Evolutionary conservation across 495 filamentous ascomycete genomes (phyloP).

Genomic region (Amphirosellinia nigrospora): DNA sequence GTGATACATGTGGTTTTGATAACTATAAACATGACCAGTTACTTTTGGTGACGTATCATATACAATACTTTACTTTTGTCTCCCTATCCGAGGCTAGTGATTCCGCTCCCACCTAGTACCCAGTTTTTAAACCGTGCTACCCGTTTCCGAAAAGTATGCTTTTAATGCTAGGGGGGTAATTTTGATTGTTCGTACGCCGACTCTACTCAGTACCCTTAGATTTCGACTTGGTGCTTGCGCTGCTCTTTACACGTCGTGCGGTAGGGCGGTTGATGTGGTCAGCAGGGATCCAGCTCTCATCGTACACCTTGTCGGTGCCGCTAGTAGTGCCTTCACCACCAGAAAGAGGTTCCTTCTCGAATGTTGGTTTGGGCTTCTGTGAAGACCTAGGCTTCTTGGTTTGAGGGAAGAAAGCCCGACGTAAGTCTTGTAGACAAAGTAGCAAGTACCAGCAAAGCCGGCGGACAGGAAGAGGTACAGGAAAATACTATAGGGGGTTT

Average conservation of each 20-base stretch:
- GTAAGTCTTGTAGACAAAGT: constrained; percentile 99
- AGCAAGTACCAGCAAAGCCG: constrained; percentile 77
- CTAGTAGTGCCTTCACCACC: constrained; percentile 72
- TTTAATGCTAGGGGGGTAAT: not conserved
- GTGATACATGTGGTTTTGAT: constrained; percentile 15
- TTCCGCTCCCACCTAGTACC: constrained; percentile 9
- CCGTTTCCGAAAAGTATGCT: constrained; percentile 8
- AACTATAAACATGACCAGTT: constrained; percentile 22
- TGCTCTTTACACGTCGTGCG: constrained; percentile 79
- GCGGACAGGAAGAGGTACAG: constrained; percentile 90
- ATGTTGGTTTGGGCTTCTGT: constrained; percentile 64
- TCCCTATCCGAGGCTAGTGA: constrained; percentile 4
- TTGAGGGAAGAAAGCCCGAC: constrained; percentile 94
- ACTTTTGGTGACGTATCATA: constrained; percentile 10
- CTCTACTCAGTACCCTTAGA: constrained; percentile 41
- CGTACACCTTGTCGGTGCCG: constrained; percentile 71
- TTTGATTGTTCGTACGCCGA: not conserved
- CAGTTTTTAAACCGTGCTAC: constrained; percentile 19
- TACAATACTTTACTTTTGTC: constrained; percentile 1
- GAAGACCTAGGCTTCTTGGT: constrained; percentile 70
- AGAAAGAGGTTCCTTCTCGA: constrained; percentile 65
- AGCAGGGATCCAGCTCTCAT: constrained; percentile 95
- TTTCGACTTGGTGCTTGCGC: constrained; percentile 64
- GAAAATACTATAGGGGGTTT: constrained; percentile 73
- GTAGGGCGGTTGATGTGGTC: constrained; percentile 88